Base-by-base conservation (phyloP, 2,329 filamentous ascomycete species). In the Akanthomyces lecanii region DNA sequence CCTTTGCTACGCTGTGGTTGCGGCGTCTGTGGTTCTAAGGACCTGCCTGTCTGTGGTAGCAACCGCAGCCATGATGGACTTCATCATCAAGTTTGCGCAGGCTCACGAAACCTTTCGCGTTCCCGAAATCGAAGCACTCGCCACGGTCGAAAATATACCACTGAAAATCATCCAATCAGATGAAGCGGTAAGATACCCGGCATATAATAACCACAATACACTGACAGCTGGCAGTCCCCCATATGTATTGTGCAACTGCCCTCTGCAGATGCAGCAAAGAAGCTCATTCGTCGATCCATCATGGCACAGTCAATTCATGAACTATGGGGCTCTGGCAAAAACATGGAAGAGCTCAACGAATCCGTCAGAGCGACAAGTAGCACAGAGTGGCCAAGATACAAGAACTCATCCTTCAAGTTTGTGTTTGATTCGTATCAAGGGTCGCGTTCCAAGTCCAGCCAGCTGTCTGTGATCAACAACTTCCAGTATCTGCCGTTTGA, bases 101-200 rank as follows among this genome's bases (percentile, higher is more conserved):
- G 82, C 85, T 64, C 93, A 98, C 74, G 92, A 97, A 78, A 89
- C 86, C n/a, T 99, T 99, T 73, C 89, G 94, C 45, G 81, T 87
- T 62, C 86, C 93, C 3, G 95, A 99, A 75, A 84, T 97, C 16
- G 80, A 94, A 71, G 88, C 95, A 28, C 80, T 99, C 23, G 92
- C 92, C 4, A 78, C 85, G 11, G 73, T 94, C 5, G 84, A 87
- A 62, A 81, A 81, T 11, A 79, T 95, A 42, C 76, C 88, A 28
- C 72, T 97, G 59, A 82, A 90, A 67, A 82, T 97, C 65, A 69
- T 94, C n/a, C 84, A 81, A 8, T 97, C 98, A 74, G 83, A 83
- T 65, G 78, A 87, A 65, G 82, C 87, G 75, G 92, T 96, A 83
- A 74, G 88, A 77, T 8, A 53, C 42, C 11, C 36, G 52, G 38